These are phyloP conservation scores for Alternaria arborescens DNA, from an alignment of 2,329 filamentous ascomycete genomes.

Conservation along the genomic window DNA sequence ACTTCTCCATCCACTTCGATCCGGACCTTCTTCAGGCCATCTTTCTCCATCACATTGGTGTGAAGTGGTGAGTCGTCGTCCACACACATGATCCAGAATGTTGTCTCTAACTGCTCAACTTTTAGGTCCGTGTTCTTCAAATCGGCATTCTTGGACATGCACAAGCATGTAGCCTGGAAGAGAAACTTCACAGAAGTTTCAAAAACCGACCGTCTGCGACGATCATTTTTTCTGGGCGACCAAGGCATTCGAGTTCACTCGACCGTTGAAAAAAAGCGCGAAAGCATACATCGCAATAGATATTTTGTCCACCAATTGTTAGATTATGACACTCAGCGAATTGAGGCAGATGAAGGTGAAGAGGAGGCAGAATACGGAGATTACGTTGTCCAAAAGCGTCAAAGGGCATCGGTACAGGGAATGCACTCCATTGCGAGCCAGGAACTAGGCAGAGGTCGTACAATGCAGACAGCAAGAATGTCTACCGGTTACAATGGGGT, in stretches of 20 bases:
- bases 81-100: not conserved
- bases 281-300: conserved; percentile 22
- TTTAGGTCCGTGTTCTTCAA: conserved; percentile 43
- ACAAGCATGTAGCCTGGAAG: conserved; percentile 31
- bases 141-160: conserved; percentile 28
- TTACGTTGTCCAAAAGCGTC: conserved; percentile 12
- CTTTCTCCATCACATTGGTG: conserved; percentile 45
- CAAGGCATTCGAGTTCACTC: not conserved
- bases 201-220: conserved; percentile 32
- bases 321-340: conserved; percentile 30
- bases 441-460: not conserved
- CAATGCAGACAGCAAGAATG: conserved; percentile 18
- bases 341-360: conserved; percentile 41
- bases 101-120: not conserved
- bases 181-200: conserved; percentile 23
- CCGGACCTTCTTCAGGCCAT: conserved; percentile 45
- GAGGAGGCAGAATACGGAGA: conserved; percentile 40
- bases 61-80: conserved; percentile 27
- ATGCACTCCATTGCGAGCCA: not conserved
- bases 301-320: conserved; percentile 43
- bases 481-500: not conserved
- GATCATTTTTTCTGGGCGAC: conserved; percentile 37
- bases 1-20: conserved; percentile 41
- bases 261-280: conserved; percentile 34
- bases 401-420: not conserved